Base-by-base conservation (phyloP, 768 basidiomycete species). In the Boletus sensibilis region DNA sequence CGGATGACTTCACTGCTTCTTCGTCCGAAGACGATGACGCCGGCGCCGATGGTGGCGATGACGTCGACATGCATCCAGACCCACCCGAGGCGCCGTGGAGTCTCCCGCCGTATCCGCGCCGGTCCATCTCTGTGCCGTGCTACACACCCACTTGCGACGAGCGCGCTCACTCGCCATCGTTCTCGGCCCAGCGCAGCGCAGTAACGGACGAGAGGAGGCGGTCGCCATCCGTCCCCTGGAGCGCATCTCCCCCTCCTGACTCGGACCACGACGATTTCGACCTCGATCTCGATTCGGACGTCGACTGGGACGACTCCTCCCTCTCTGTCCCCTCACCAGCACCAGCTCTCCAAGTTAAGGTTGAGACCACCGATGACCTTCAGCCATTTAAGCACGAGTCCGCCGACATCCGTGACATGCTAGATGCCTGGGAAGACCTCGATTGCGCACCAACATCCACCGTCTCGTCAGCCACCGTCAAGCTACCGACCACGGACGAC, bases 171-270 rank as follows among this genome's bases (percentile, higher is more conserved):
- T 56, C 68, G 33, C 65, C 65, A 59, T 72, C 66, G 40, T 67
- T 70, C 40, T 52, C 59, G 33, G 56, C 52, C 20, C 64, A 66
- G 46, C 66, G 64, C 18, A 48, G 69, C 60, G 62, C 64, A 52
- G 38, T 21, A 12, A 29, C 16, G 18, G 59, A 57, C 20, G 57
- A 62, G 41, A 76, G 70, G 62, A 79, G 78, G 55, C 85, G 84
- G 38, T 85, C 85, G 1, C 81, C 84, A 8, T 86, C 86, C 9
- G 71, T 84, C 16, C 73, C 83, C 3, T 76, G 74, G 66, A 85
- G 81, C 40, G 82, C 83, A 13, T 87, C 88, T 0, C 86, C 84
- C 1, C 88, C 88, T 13, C 88, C 88, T 4, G 87, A 90, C 62
- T 88, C 79, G 29, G 82, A 68, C 21, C 65, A 64, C 21, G 74